Evolutionary conservation across 345 rosid genomes (phyloP).

Genomic region (Noccaea caerulescens): DNA sequence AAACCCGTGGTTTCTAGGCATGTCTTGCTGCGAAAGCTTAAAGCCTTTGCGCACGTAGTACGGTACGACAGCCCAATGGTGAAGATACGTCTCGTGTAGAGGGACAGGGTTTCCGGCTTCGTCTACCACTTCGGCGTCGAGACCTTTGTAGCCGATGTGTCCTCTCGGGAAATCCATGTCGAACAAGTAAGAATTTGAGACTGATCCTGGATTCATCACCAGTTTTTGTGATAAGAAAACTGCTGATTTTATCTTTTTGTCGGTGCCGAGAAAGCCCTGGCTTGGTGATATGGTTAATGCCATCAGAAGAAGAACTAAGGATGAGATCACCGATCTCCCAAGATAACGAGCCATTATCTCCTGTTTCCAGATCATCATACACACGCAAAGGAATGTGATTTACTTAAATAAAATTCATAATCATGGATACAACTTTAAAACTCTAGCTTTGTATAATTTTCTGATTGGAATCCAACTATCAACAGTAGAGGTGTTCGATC

Average conservation of each 20-base stretch:
- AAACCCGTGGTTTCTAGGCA: slow-evolving; percentile 33
- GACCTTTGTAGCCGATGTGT: slow-evolving; percentile 73
- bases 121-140: slow-evolving; percentile 73
- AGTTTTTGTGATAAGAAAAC: slow-evolving; percentile 72
- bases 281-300: slow-evolving; percentile 30
- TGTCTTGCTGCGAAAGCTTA: slow-evolving; percentile 13
- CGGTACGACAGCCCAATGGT: slow-evolving; percentile 76
- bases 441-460: not conserved
- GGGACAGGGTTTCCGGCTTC: slow-evolving; percentile 70
- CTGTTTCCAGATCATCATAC: slow-evolving; percentile 36
- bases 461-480: not conserved
- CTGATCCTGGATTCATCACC: slow-evolving; percentile 81
- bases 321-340: slow-evolving; percentile 24
- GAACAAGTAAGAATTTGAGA: slow-evolving; percentile 53
- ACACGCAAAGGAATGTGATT: not conserved
- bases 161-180: slow-evolving; percentile 82
- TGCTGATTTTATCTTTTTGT: slow-evolving; percentile 50
- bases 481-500: not conserved
- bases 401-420: not conserved
- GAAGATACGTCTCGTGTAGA: slow-evolving; percentile 85
- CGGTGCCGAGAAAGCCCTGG: slow-evolving; percentile 34
- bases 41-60: slow-evolving; percentile 50
- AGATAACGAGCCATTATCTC: slow-evolving; percentile 37
- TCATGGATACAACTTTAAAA: not conserved
- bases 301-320: slow-evolving; percentile 40